Percentiles rank a stretch among this genome's conserved stretches.
phyloP scores from a whole-genome alignment of 495 filamentous ascomycete species.

The Aspergillus panamensis region DNA sequence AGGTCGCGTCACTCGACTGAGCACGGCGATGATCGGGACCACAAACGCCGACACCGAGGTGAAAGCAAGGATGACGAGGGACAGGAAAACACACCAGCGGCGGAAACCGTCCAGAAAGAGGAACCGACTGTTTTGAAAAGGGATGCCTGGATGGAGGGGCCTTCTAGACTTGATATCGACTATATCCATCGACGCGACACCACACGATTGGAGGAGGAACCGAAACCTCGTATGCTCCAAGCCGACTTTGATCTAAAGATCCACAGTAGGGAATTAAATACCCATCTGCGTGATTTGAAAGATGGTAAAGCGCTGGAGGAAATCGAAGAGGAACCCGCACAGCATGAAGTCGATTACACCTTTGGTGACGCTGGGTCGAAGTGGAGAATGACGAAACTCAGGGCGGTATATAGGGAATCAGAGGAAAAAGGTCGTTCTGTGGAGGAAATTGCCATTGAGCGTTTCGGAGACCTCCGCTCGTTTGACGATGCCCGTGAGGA shows the following conservation, averaged over 20 bases:
- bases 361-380: constrained; percentile 88
- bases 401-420: constrained; percentile 75
- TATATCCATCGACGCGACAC: constrained; percentile 69
- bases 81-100: constrained; percentile 19
- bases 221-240: constrained; percentile 50
- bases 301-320: constrained; percentile 53
- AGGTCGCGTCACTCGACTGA: constrained; percentile 49
- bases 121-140: constrained; percentile 49
- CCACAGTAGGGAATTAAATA: constrained; percentile 78
- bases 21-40: constrained; percentile 38
- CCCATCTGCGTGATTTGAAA: constrained; percentile 60
- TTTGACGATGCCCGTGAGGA: constrained; percentile 96
- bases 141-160: constrained; percentile 94
- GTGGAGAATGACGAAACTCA: constrained; percentile 95
- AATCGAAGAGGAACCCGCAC: constrained; percentile 48
- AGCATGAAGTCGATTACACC: constrained; percentile 70
- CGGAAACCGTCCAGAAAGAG: constrained; percentile 30
- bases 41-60: constrained; percentile 36
- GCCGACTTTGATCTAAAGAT: constrained; percentile 72
- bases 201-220: constrained; percentile 32
- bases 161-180: constrained; percentile 75
- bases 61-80: constrained; percentile 29
- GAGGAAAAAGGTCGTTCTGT: constrained; percentile 66
- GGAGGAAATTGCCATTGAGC: constrained; percentile 77
- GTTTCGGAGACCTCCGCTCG: constrained; percentile 74